phyloP scores from a whole-genome alignment of 2,329 filamentous ascomycete genomes.

The Alternaria ventricosa region DNA sequence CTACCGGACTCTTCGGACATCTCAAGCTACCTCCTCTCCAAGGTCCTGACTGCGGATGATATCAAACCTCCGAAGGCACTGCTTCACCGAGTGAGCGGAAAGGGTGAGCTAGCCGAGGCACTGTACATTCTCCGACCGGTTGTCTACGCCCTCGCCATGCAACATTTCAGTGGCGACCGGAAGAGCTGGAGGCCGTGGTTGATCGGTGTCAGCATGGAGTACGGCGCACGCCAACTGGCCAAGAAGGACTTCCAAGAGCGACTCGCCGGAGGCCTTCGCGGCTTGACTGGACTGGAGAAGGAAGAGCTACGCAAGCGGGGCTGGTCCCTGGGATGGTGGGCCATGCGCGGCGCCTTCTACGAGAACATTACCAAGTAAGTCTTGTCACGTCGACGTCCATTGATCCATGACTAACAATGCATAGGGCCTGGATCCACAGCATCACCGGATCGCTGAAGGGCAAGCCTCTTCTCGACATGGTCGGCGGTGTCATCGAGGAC shows the following conservation, averaged over 20 bases:
- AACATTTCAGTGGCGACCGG: conserved; percentile 72
- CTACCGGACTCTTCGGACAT: conserved; percentile 84
- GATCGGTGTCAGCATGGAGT: conserved; percentile 82
- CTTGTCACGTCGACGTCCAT: not conserved
- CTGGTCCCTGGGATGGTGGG: conserved; percentile 94
- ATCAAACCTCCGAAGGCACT: conserved; percentile 90
- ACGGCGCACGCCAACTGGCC: conserved; percentile 83
- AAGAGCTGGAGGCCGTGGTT: conserved; percentile 93
- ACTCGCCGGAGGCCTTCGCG: conserved; percentile 74
- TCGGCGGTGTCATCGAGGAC: conserved; percentile 88
- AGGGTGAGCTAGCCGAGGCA: conserved; percentile 85
- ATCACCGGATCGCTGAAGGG: conserved; percentile 73
- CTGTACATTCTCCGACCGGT: conserved; percentile 90
- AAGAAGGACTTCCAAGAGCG: conserved; percentile 69
- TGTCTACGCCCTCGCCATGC: conserved; percentile 82
- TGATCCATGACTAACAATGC: conserved; percentile 21
- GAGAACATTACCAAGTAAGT: conserved; percentile 79
- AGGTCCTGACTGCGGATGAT: conserved; percentile 93
- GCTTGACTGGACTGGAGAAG: conserved; percentile 80
- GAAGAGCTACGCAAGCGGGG: conserved; percentile 89
- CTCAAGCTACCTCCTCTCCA: conserved; percentile 83
- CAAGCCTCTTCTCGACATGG: conserved; percentile 78
- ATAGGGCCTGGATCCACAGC: conserved; percentile 67
- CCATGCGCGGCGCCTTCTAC: conserved; percentile 96
- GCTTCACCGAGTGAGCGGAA: conserved; percentile 75